Conservation (phyloP, 768 basidiomycete genomes). For the Melanogaster broomeanus region DNA sequence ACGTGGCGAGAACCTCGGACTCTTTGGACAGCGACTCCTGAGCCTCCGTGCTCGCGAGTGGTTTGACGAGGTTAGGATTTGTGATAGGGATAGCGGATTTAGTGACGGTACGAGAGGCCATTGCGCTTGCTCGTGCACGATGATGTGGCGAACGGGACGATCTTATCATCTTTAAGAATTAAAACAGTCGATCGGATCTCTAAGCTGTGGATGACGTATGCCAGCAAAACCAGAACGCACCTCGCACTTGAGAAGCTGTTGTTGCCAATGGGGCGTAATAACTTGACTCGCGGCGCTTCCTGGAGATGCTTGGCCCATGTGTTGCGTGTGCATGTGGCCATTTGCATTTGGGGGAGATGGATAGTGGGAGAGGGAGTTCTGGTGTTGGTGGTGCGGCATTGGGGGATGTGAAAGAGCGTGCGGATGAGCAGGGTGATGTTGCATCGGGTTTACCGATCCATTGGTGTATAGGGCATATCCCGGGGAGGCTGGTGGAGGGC, state of each 20-base stretch:
- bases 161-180: slow-evolving; percentile 67
- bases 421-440: slow-evolving; percentile 60
- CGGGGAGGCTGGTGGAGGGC: slow-evolving; percentile 69
- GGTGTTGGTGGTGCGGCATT: slow-evolving; percentile 72
- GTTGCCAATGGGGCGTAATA: slow-evolving; percentile 87
- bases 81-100: slow-evolving; percentile 91
- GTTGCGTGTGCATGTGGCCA: slow-evolving; percentile 60
- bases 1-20: slow-evolving; percentile 29
- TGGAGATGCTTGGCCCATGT: slow-evolving; percentile 60
- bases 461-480: slow-evolving; percentile 79
- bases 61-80: slow-evolving; percentile 77
- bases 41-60: slow-evolving; percentile 31
- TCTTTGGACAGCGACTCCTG: slow-evolving; percentile 26
- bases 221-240: slow-evolving; percentile 48
- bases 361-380: slow-evolving; percentile 77
- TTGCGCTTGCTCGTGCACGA: slow-evolving; percentile 91
- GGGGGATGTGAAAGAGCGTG: slow-evolving; percentile 50
- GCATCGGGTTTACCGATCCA: slow-evolving; percentile 60
- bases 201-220: slow-evolving; percentile 15
- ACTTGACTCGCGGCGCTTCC: slow-evolving; percentile 56
- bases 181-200: slow-evolving; percentile 19
- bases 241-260: slow-evolving; percentile 91
- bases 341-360: slow-evolving; percentile 80
- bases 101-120: slow-evolving; percentile 84
- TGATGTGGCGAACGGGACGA: slow-evolving; percentile 89